Evolutionary conservation across 352 stramenopile species (phyloP).

Genomic region (Pythium monospermum): DNA sequence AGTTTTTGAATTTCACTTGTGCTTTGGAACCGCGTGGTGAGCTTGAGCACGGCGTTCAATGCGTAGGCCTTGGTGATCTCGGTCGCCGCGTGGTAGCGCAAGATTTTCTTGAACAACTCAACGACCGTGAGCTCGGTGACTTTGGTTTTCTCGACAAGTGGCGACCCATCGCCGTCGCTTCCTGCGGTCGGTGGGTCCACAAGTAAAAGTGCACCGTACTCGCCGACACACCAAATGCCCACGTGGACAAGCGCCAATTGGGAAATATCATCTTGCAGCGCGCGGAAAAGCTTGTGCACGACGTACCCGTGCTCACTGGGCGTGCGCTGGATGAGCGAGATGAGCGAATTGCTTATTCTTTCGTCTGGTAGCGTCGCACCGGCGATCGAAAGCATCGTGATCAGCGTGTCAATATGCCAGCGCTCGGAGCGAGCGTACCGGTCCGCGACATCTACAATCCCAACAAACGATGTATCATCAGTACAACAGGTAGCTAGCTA

Average conservation of each 20-base stretch:
- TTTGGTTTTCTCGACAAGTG: slow-evolving; percentile 53
- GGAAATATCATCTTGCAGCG: slow-evolving; percentile 92
- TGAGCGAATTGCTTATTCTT: slow-evolving; percentile 93
- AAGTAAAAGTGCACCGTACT: slow-evolving; percentile 94
- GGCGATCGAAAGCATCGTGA: slow-evolving; percentile 98
- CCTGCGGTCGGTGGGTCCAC: slow-evolving; percentile 43
- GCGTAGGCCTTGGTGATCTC: slow-evolving; percentile 80
- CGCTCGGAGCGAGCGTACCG: slow-evolving; percentile 76
- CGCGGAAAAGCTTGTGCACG: slow-evolving; percentile 96
- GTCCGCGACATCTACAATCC: slow-evolving; percentile 61
- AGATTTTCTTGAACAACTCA: slow-evolving; percentile 73
- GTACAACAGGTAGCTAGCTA: not conserved
- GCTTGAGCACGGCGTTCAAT: slow-evolving; percentile 92
- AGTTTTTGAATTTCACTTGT: slow-evolving; percentile 68
- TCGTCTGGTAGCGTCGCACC: slow-evolving; percentile 90
- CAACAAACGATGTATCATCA: slow-evolving; percentile 3
- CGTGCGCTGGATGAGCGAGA: slow-evolving; percentile 94
- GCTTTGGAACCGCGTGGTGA: slow-evolving; percentile 89
- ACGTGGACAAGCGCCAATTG: slow-evolving; percentile 96
- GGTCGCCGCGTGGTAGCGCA: slow-evolving; percentile 78
- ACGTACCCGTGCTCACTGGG: slow-evolving; percentile 90
- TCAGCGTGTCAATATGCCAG: slow-evolving; percentile 97
- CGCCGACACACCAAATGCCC: slow-evolving; percentile 97
- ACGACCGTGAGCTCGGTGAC: slow-evolving; percentile 67
- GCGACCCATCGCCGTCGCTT: slow-evolving; percentile 60